Evolutionary conservation across 169 alveolate species (phyloP).

Genomic region (Babesia bovis): DNA sequence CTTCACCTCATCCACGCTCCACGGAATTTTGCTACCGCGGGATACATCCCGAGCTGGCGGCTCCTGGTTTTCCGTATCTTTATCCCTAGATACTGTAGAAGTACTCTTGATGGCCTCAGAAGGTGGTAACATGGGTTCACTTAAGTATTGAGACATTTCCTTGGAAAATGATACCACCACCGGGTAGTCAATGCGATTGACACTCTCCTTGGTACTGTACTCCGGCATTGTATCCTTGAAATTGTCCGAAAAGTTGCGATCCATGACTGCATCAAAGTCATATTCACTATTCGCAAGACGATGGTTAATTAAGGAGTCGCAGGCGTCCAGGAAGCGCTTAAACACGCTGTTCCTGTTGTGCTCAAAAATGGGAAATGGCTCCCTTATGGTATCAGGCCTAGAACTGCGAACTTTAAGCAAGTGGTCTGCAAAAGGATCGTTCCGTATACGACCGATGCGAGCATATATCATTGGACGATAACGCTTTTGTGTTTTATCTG

Average conservation of each 20-base stretch:
- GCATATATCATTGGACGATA: conserved; percentile 59
- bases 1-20: conserved; percentile 49
- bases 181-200: conserved; percentile 57
- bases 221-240: conserved; percentile 38
- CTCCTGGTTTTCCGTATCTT: background rate
- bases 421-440: conserved; percentile 57
- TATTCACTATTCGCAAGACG: conserved; percentile 13
- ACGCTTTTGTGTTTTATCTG: conserved; percentile 33
- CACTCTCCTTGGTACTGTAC: conserved; percentile 59
- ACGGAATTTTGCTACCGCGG: conserved; percentile 23
- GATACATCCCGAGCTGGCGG: background rate
- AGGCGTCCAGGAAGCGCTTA: conserved; percentile 27
- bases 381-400: conserved; percentile 43
- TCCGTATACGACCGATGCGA: conserved; percentile 42
- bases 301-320: background rate
- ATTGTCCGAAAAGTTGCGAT: conserved; percentile 56
- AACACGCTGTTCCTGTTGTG: conserved; percentile 17
- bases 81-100: background rate
- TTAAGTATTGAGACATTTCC: conserved; percentile 20
- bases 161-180: conserved; percentile 11
- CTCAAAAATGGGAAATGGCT: conserved; percentile 34
- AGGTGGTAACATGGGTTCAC: conserved; percentile 9
- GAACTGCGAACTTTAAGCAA: conserved; percentile 50
- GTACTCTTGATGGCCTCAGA: background rate
- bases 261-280: conserved; percentile 58